These are phyloP conservation scores for Musa itinerans DNA, from an alignment of 176 grass and related monocot species.

Conservation along the genomic window DNA sequence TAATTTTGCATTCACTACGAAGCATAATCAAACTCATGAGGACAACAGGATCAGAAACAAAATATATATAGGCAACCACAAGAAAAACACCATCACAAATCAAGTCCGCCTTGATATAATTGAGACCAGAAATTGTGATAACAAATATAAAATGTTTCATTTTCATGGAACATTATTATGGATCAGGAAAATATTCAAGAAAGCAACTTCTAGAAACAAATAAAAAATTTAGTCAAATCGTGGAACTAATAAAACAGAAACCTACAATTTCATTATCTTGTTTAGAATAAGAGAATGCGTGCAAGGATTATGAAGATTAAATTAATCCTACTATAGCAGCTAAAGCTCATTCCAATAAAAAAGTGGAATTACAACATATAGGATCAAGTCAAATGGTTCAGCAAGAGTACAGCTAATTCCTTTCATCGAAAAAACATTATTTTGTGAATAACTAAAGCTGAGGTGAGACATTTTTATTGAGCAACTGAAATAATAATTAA, in stretches of 20 bases:
- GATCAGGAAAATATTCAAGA: too few species aligned
- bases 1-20: not conserved
- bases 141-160: too few species aligned
- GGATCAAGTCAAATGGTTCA: not conserved
- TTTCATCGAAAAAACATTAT: too few species aligned
- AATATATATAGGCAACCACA: not conserved
- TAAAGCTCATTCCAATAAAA: too few species aligned
- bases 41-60: not conserved
- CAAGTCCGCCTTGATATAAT: not conserved
- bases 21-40: not conserved
- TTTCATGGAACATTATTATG: too few species aligned
- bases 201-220: too few species aligned
- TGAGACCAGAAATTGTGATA: not conserved
- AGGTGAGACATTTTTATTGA: too few species aligned
- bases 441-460: too few species aligned
- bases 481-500: not conserved
- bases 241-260: not conserved
- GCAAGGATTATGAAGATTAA: not conserved
- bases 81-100: not conserved
- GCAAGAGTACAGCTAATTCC: not conserved
- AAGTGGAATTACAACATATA: not conserved
- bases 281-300: not conserved
- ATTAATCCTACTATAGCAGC: not conserved
- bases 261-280: not conserved
- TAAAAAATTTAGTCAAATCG: too few species aligned